Base-by-base conservation (phyloP, 495 filamentous ascomycete species). In the Talaromyces ruber region DNA sequence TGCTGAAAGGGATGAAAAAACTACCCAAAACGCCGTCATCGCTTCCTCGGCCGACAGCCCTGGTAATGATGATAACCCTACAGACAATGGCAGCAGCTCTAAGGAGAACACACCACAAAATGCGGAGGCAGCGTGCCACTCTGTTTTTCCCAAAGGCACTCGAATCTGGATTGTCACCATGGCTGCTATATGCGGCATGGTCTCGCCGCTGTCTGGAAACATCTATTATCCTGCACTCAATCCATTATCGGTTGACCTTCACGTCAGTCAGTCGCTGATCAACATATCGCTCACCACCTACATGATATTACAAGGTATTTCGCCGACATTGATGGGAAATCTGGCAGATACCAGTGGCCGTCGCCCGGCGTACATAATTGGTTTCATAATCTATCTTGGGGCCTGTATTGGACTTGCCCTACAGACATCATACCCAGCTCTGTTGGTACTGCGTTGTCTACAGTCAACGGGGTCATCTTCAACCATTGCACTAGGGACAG, bases 401-500 rank as follows among this genome's bases (percentile, higher is more conserved):
- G 87, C 87, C 50, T 86, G 86, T 64, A 79, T 88, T 47, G 87
- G 85, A 0, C 71, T 89, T 1, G 86, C 85, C 4, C 66, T 88
- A 26, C 84, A 86, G 54, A 72, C 80, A 25, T 76, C 78, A 54
- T 90, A 84, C 64, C 76, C 80, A 11, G 82, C 85, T 0, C 68
- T 90, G 21, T 69, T 90, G 28, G 73, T 87, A 1, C 71, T 90
- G 11, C 77, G 87, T 12, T 85, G 83, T 72, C 16, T 89, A 8
- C 86, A 90, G 70, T 83, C 81, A 51, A 74, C 79, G 0, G 87
- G 87, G 1, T 84, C 78, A 59, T 68, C 62, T 29, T 68, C 69
- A 14, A 72, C 72, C 0, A 75, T 88, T 52, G 76, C 86, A 1
- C 71, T 90, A 9, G 26, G 52, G 16, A 3, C 24, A 30, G 52